These are phyloP conservation scores for Phaeolepiota aurea DNA, from an alignment of 768 basidiomycete species.

Conservation along the genomic window DNA sequence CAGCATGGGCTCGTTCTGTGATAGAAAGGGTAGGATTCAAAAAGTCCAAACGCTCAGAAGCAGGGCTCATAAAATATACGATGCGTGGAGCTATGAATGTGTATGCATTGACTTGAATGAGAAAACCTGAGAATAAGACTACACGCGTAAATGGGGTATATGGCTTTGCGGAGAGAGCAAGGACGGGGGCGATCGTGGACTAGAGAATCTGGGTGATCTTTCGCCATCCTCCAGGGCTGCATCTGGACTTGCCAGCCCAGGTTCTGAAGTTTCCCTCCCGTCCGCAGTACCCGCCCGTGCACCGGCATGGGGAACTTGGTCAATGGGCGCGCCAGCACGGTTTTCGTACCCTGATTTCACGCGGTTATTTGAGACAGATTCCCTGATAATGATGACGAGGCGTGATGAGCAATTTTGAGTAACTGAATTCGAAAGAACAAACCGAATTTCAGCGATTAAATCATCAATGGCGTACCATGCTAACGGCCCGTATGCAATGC, in stretches of 20 bases:
- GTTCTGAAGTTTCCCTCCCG: slow-evolving; percentile 53
- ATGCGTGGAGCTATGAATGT: too few relatives aligned
- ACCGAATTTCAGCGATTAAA: slow-evolving; percentile 79
- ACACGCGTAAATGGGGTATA: slow-evolving; percentile 34
- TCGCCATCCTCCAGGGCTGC: slow-evolving; percentile 35
- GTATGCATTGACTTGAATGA: too few relatives aligned
- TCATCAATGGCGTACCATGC: slow-evolving; percentile 76
- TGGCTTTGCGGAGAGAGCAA: slow-evolving; percentile 24
- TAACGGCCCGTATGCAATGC: slow-evolving; percentile 54
- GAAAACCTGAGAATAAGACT: too few relatives aligned
- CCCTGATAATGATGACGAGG: slow-evolving; percentile 35
- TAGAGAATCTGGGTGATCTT: slow-evolving; percentile 16
- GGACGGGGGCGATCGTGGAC: slow-evolving; percentile 17
- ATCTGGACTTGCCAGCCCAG: slow-evolving; percentile 35
- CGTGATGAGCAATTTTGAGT: slow-evolving; percentile 5
- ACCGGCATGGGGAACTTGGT: slow-evolving; percentile 65
- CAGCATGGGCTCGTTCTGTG: background rate
- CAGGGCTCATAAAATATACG: too few relatives aligned
- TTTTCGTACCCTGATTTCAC: slow-evolving; percentile 69
- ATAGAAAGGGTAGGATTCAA: too few relatives aligned
- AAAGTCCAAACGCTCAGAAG: too few relatives aligned
- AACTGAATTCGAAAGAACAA: slow-evolving; percentile 1
- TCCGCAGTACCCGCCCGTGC: slow-evolving; percentile 56
- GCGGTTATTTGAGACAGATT: slow-evolving; percentile 76
- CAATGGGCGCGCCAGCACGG: slow-evolving; percentile 56